These are phyloP conservation scores for Plectranthus barbatus DNA, from an alignment of 257 asterid genomes.

Conservation along the genomic window DNA sequence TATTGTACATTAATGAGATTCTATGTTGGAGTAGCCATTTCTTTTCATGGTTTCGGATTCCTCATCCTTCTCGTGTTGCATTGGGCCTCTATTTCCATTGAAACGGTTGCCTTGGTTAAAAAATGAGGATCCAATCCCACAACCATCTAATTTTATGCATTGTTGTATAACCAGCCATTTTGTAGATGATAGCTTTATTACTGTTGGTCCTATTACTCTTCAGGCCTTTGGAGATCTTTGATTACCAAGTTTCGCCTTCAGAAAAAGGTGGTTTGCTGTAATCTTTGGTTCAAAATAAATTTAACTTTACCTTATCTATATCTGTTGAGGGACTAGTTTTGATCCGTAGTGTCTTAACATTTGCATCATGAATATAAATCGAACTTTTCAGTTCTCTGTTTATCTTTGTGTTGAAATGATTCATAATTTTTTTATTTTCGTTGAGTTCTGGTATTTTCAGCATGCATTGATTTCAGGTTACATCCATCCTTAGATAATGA, in stretches of 20 bases:
- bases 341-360: background rate
- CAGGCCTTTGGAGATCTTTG: slow-evolving; percentile 59
- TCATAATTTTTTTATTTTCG: background rate
- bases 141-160: slow-evolving; percentile 35
- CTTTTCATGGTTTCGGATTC: background rate
- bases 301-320: slow-evolving; percentile 6
- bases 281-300: slow-evolving; percentile 31
- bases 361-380: background rate
- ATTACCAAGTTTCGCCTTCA: slow-evolving; percentile 49
- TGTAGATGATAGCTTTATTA: slow-evolving; percentile 55
- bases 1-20: background rate
- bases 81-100: slow-evolving; percentile 11
- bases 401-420: slow-evolving; percentile 2
- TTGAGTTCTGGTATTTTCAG: background rate
- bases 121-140: slow-evolving; percentile 18
- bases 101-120: slow-evolving; percentile 19
- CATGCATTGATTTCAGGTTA: background rate
- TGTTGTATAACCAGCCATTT: slow-evolving; percentile 42
- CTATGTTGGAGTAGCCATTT: slow-evolving; percentile 6
- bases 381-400: background rate
- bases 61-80: background rate
- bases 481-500: background rate
- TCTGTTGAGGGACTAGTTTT: background rate
- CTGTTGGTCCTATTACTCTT: slow-evolving; percentile 55
- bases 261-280: slow-evolving; percentile 44